These are phyloP conservation scores for Xylogone sp. DNA, from an alignment of 2,329 filamentous ascomycete genomes.

Conservation along the genomic window DNA sequence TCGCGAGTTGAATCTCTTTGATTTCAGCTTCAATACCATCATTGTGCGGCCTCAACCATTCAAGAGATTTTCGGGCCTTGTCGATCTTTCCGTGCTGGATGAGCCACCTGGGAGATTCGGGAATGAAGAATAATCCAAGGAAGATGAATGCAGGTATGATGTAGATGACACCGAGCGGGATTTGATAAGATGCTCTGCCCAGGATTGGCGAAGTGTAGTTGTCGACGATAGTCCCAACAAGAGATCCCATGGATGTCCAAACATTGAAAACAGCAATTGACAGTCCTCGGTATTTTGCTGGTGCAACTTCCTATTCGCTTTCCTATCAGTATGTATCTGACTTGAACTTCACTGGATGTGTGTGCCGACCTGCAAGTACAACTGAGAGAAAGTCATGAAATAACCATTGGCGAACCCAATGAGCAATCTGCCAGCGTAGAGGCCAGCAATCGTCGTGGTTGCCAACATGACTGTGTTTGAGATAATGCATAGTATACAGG, in stretches of 20 bases:
- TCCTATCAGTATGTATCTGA: constrained; percentile 17
- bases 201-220: constrained; percentile 37
- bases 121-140: constrained; percentile 23
- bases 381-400: constrained; percentile 15
- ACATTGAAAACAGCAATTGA: constrained; percentile 45
- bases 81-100: constrained; percentile 19
- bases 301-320: constrained; percentile 39
- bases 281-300: constrained; percentile 44
- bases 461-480: constrained; percentile 58
- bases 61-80: constrained; percentile 26
- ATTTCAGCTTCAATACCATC: constrained; percentile 27
- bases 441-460: constrained; percentile 45
- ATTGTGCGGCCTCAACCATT: constrained; percentile 24
- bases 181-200: constrained; percentile 30
- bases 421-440: constrained; percentile 51
- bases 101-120: constrained; percentile 26
- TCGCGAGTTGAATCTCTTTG: constrained; percentile 24
- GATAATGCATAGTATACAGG: constrained; percentile 44
- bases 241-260: constrained; percentile 43
- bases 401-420: constrained; percentile 44
- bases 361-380: constrained; percentile 36
- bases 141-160: constrained; percentile 21
- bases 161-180: constrained; percentile 25
- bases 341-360: constrained; percentile 4
- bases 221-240: constrained; percentile 48